Evolutionary conservation across 805 yeast genomes (phyloP), one percentile per base, ranked within the genome.

Genomic region (Ogataea populi-albae): DNA sequence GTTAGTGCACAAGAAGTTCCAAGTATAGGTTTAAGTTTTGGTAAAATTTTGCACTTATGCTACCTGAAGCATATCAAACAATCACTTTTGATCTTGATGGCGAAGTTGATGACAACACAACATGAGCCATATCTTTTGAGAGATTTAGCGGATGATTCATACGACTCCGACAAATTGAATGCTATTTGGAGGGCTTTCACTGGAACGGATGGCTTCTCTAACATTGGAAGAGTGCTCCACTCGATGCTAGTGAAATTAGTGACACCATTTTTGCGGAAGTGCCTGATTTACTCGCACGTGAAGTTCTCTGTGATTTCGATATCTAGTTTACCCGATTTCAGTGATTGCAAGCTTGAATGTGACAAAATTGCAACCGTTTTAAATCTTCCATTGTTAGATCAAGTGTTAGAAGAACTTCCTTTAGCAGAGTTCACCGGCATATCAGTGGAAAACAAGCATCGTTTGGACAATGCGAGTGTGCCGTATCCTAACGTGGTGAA

Each of bases 401-500:
- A 48, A 11, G 48, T 66, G 18, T 17, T 47, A 2, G 43, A 42
- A 10, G 32, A 22, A 5, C 16, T 49, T 3, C 41, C 46, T 8
- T n/a, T 36, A 10, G 33, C 35, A 0, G 50, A 50, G 9, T 46
- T 50, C 34, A 9, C 23, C 1, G 26, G 29, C 11, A 26, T 48
- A 4, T 21, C 37, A 3, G 30, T 23, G 6, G 33, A 35, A 6
- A 27, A 45, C 8, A 49, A 39, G 12, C 5, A 18, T 4, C 35
- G 40, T 30, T 15, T 56, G 8, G 21, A 24, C 4, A 29, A 37
- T 7, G 33, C 49, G 1, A 40, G 46, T 25, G 37, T 83, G 15
- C 77, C 75, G 24, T 86, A 77, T 47, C 93, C 95, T 0, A 85
- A 85, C 0, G 52, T 72, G 2, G 61, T 81, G n/a, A 66, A 69